Conservation (phyloP, 352 stramenopile genomes). For the Phytophthora hibernalis region DNA sequence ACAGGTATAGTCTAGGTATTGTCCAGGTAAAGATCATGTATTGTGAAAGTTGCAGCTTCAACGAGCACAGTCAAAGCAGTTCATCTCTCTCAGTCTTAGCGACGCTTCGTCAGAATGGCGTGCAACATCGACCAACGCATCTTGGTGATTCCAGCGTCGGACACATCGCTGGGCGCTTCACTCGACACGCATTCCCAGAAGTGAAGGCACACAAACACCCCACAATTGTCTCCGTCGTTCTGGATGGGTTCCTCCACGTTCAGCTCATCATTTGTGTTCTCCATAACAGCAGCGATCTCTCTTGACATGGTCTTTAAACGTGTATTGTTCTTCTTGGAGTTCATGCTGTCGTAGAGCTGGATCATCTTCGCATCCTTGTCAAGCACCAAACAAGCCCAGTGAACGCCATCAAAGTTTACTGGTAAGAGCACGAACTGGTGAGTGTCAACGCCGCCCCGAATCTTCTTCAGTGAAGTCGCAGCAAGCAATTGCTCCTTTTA, state of each 20-base stretch:
- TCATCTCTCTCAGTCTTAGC: too few relatives aligned
- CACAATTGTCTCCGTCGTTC: constrained; percentile 18
- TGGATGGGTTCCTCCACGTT: constrained; percentile 3
- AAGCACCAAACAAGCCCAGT: constrained; percentile 3
- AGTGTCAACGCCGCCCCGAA: neutral
- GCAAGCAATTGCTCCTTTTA: neutral
- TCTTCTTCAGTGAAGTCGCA: neutral
- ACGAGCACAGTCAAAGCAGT: too few relatives aligned
- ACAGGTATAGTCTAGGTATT: too few relatives aligned
- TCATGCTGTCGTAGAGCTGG: constrained; percentile 11
- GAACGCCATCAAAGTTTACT: constrained; percentile 4
- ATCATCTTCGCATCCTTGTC: neutral
- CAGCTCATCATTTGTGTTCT: neutral
- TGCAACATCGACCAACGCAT: neutral
- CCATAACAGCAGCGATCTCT: neutral
- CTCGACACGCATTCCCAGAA: constrained; percentile 4
- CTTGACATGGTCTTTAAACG: neutral
- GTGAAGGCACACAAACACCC: constrained; percentile 1
- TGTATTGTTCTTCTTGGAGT: neutral
- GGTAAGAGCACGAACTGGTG: neutral
- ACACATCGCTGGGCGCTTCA: too few relatives aligned
- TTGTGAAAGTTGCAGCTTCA: too few relatives aligned
- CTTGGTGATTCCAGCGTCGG: too few relatives aligned
- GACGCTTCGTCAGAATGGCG: neutral
- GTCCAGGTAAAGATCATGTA: too few relatives aligned